phyloP scores from a whole-genome alignment of 2,329 filamentous ascomycete species.

The Teratosphaeria destructans region DNA sequence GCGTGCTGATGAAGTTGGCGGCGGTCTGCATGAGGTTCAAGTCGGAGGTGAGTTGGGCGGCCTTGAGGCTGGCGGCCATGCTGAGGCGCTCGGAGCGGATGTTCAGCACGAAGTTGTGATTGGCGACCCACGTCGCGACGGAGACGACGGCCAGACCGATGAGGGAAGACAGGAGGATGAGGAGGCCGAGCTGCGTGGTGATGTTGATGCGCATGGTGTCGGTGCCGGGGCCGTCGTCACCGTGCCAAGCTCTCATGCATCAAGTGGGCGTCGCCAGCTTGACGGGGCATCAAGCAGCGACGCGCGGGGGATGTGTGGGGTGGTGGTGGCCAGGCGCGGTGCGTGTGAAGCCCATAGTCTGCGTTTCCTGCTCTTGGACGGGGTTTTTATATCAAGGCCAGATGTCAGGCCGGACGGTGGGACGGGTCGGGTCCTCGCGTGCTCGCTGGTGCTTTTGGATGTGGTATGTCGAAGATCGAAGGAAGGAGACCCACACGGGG shows the following conservation, averaged over 20 bases:
- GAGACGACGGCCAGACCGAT: slow-evolving; percentile 67
- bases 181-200: slow-evolving; percentile 70
- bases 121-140: slow-evolving; percentile 59
- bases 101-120: slow-evolving; percentile 49
- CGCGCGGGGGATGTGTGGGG: not conserved
- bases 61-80: slow-evolving; percentile 77
- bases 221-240: not conserved
- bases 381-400: not conserved
- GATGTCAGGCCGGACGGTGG: not conserved
- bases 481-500: no score
- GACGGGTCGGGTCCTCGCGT: not conserved
- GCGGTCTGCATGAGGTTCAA: slow-evolving; percentile 69
- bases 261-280: not conserved
- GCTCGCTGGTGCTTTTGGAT: no score
- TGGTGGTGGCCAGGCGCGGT: not conserved
- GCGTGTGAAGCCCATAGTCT: slow-evolving; percentile 1
- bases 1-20: slow-evolving; percentile 59
- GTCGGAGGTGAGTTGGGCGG: slow-evolving; percentile 68
- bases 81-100: slow-evolving; percentile 51
- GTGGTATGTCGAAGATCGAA: no score
- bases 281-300: not conserved
- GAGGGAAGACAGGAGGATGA: slow-evolving; percentile 67
- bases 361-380: not conserved
- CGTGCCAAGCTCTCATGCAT: not conserved
- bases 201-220: slow-evolving; percentile 69